Conservation (phyloP, 345 rosid species). For the Aegle marmelos region DNA sequence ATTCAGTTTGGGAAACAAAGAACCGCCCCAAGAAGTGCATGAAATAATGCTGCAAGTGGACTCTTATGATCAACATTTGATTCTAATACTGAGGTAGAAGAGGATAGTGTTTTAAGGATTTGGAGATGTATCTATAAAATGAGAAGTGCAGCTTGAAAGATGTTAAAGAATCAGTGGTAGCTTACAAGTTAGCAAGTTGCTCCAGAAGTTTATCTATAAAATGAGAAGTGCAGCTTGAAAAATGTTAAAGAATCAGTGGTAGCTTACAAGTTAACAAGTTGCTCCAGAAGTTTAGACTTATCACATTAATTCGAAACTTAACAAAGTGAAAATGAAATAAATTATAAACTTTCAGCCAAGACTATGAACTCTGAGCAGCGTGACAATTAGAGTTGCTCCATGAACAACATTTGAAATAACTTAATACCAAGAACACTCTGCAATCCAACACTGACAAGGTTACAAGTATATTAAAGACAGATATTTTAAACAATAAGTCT, state of each 20-base stretch:
- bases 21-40: not conserved
- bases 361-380: not conserved
- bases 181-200: not conserved
- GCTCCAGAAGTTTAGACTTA: not conserved
- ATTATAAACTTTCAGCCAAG: not conserved
- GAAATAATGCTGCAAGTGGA: slow-evolving; percentile 5
- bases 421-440: not conserved
- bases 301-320: not conserved
- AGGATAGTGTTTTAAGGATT: not conserved
- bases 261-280: not conserved
- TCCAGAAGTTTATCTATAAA: slow-evolving; percentile 5
- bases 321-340: not conserved
- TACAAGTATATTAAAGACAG: not conserved
- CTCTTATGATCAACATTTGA: not conserved
- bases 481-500: not conserved
- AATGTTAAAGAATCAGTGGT: not conserved
- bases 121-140: not conserved
- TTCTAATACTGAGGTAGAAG: not conserved
- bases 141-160: not conserved
- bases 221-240: not conserved
- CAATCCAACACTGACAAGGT: not conserved
- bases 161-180: not conserved
- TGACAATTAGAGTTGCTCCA: not conserved
- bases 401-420: not conserved
- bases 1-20: not conserved